phyloP scores from a whole-genome alignment of 371 early-diverging fungal species.

The Mucor racemosus region DNA sequence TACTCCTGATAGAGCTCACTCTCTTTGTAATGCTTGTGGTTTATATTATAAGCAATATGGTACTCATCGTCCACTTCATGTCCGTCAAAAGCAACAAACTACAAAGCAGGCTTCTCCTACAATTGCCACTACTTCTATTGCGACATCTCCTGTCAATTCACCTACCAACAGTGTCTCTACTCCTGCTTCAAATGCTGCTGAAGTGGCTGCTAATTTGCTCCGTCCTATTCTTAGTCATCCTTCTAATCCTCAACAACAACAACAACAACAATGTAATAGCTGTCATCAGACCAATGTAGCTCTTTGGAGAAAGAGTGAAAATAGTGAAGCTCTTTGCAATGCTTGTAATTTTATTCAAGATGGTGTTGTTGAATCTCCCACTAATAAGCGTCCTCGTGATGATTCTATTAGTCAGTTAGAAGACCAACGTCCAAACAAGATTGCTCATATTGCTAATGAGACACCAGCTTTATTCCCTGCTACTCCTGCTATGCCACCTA shows the following conservation, averaged over 20 bases:
- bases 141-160: slow-evolving; percentile 7
- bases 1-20: slow-evolving; percentile 75
- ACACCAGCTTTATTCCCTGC: slow-evolving; percentile 20
- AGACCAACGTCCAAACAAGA: slow-evolving; percentile 6
- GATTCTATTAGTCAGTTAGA: not conserved
- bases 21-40: slow-evolving; percentile 86
- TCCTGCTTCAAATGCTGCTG: not conserved
- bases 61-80: slow-evolving; percentile 69
- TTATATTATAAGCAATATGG: slow-evolving; percentile 80
- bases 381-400: slow-evolving; percentile 21
- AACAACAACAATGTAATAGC: slow-evolving; percentile 65
- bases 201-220: slow-evolving; percentile 16
- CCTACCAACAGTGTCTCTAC: not conserved
- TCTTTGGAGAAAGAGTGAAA: slow-evolving; percentile 81
- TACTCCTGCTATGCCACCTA: slow-evolving; percentile 10
- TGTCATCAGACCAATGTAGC: slow-evolving; percentile 84
- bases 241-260: not conserved
- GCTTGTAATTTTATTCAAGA: slow-evolving; percentile 77
- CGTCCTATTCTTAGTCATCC: slow-evolving; percentile 26
- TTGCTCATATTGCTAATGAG: not conserved
- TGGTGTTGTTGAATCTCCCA: not conserved
- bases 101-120: slow-evolving; percentile 14
- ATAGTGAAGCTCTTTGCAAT: slow-evolving; percentile 84
- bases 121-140: not conserved
- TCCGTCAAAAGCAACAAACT: slow-evolving; percentile 59